phyloP scores from a whole-genome alignment of 2,329 filamentous ascomycete genomes.

The Colletotrichum truncatum region DNA sequence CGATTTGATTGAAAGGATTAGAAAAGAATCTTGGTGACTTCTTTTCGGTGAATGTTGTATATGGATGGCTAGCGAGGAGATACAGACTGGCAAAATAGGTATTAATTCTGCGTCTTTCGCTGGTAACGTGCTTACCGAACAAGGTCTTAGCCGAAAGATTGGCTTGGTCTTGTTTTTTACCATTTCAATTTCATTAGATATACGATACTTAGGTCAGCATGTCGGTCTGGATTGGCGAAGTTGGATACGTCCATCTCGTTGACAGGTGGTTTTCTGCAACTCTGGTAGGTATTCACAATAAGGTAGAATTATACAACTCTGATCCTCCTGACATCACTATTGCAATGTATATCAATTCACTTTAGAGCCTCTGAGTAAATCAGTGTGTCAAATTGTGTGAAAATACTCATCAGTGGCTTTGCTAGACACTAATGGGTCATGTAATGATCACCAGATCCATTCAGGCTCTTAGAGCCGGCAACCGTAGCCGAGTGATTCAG shows the following conservation, averaged over 20 bases:
- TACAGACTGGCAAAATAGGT: not conserved
- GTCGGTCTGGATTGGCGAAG: not conserved
- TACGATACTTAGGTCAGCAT: not conserved
- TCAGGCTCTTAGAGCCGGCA: slow-evolving; percentile 48
- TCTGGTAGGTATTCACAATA: not conserved
- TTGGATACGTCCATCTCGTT: not conserved
- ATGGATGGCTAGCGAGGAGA: not conserved
- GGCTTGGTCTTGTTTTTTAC: not conserved
- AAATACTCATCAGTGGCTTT: slow-evolving; percentile 47
- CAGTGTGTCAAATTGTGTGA: slow-evolving; percentile 53
- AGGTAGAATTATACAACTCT: slow-evolving; percentile 36
- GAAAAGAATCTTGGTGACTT: not conserved
- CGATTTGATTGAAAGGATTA: not conserved
- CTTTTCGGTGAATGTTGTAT: not conserved
- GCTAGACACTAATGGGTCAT: slow-evolving; percentile 54
- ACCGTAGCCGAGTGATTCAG: slow-evolving; percentile 51
- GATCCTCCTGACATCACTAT: slow-evolving; percentile 55
- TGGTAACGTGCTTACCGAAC: not conserved
- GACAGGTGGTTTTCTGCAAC: not conserved
- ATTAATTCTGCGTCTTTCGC: not conserved
- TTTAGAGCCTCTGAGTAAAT: slow-evolving; percentile 50
- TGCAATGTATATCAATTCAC: slow-evolving; percentile 62
- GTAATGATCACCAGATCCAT: slow-evolving; percentile 51
- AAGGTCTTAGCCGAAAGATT: not conserved
- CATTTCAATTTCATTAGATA: not conserved